Evolutionary conservation across 345 rosid genomes (phyloP).

Genomic region (Atalantia buxifolia): DNA sequence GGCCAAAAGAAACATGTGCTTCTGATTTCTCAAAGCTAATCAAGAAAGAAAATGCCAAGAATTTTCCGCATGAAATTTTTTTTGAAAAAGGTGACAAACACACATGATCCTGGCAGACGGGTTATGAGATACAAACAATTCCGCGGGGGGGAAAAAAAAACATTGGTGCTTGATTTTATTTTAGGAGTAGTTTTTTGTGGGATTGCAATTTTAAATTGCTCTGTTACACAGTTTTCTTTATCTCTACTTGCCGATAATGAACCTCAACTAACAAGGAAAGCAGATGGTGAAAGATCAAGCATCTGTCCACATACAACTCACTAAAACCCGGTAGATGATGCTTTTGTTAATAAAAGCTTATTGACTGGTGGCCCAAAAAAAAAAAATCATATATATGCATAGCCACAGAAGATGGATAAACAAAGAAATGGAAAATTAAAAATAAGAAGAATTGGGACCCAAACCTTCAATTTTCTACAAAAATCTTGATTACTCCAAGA

Average conservation of each 20-base stretch:
- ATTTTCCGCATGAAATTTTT: not conserved
- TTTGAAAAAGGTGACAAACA: not conserved
- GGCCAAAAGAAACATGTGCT: not conserved
- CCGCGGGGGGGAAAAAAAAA: rapidly evolving
- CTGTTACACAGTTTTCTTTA: too few relatives aligned
- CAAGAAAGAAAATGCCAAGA: not conserved
- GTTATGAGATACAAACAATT: not conserved
- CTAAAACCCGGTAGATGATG: not conserved
- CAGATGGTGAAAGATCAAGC: not conserved
- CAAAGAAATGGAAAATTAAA: not conserved
- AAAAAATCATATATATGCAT: too few relatives aligned
- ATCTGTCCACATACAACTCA: not conserved
- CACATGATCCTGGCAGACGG: not conserved
- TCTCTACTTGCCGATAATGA: too few relatives aligned
- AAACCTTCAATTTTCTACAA: conserved; percentile 73
- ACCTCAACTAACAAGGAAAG: not conserved
- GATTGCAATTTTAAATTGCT: not conserved
- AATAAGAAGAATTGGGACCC: not conserved
- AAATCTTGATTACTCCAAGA: conserved; percentile 75
- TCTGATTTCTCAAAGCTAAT: not conserved
- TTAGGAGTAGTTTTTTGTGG: not conserved
- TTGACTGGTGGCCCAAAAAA: not conserved
- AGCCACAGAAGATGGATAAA: not conserved
- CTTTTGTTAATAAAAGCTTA: not conserved
- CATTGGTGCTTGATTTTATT: not conserved